Evolutionary conservation across 768 basidiomycete genomes (phyloP).

Genomic region (Pisolithus albus): DNA sequence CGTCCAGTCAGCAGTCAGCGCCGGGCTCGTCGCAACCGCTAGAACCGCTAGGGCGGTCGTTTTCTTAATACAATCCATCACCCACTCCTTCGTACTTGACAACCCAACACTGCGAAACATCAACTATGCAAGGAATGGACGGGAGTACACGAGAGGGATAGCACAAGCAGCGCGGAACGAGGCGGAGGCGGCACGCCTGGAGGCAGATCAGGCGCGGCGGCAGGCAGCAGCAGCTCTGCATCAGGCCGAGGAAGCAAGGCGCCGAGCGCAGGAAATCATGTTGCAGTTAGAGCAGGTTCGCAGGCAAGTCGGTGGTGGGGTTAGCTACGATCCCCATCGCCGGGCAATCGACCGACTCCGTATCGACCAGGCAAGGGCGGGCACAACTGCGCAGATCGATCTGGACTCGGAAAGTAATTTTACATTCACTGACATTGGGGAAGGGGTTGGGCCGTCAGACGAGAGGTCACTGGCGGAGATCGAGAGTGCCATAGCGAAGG

Average conservation of each 20-base stretch:
- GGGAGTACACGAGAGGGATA: neutral
- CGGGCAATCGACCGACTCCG: neutral
- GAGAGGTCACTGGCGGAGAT: neutral
- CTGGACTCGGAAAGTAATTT: neutral
- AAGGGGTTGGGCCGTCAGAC: neutral
- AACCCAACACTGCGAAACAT: conserved; percentile 3
- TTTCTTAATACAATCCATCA: neutral
- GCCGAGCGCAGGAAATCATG: neutral
- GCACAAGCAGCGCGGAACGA: neutral
- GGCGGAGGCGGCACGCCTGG: neutral
- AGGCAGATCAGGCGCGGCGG: neutral
- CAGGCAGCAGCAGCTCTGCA: neutral
- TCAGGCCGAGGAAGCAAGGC: conserved; percentile 1
- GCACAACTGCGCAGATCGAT: neutral
- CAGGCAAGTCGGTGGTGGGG: neutral
- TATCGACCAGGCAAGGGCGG: neutral
- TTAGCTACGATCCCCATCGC: neutral
- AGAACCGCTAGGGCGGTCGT: neutral
- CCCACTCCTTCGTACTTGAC: neutral
- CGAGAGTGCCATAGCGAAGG: neutral
- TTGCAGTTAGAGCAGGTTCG: neutral
- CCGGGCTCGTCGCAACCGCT: neutral
- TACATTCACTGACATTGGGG: neutral
- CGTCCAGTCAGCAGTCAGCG: neutral
- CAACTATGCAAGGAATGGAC: neutral